Base-by-base conservation (phyloP, 1,284 basidiomycete genomes). In the Cryptococcus sp. region DNA sequence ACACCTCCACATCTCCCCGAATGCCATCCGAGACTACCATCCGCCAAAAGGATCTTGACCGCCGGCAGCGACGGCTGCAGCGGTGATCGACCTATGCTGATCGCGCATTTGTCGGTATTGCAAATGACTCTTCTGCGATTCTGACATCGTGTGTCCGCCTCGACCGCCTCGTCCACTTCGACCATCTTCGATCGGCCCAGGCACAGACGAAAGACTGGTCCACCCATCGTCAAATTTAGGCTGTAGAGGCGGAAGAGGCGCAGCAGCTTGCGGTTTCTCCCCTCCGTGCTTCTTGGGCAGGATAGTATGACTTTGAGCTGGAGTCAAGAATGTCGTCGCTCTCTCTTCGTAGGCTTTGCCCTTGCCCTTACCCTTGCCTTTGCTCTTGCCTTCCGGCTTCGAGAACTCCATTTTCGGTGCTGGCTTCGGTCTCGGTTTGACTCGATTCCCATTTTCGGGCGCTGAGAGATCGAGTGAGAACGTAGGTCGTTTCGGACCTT, bases 1-100 rank as follows among this genome's bases (percentile, higher is more conserved):
- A 25, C 25, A 25, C 25, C 3, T 25, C 25, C 25, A 25, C 25
- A n/a, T n/a, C n/a, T n/a, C n/a, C n/a, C n/a, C n/a, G n/a, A n/a
- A n/a, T n/a, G n/a, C n/a, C n/a, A n/a, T 23, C 5, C 46, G n/a
- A 31, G 27, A 50, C 17, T 41, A 55, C 54, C 54, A 55, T 8
- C 54, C 54, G 15, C 54, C 54, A 16, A 25, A 55, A n/a, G 54
- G 54, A 55, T 55, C 54, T n/a, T 55, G 46, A 13, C 22, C 54
- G 20, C 31, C 54, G 11, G 39, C 22, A 5, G 8, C 46, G 16
- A 41, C 11, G n/a, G 17, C 17, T 3, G 51, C 41, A 31, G 20
- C 41, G 16, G 51, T 19, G 22, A 45, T 46, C 22, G 17, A 5
- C 41, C 23, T 44, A 5, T 22, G 31, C 19, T 23, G n/a, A 47